Base-by-base conservation (phyloP, 169 alveolate genomes). In the Cystoisospora suis region DNA sequence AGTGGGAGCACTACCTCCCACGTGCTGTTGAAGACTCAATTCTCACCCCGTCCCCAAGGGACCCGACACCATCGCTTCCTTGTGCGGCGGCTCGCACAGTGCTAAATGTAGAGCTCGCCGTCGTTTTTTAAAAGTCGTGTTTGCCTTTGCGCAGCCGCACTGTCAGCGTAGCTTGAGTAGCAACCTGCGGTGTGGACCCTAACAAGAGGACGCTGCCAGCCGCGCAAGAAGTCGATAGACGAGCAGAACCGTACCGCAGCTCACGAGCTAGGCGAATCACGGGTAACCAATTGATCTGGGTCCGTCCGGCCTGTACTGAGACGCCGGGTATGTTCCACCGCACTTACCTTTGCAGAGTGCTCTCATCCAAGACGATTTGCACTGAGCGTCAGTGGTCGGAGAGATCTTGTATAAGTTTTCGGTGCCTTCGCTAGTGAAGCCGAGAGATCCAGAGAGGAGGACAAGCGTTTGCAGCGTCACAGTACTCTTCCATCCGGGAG, bases 261-360 rank as follows among this genome's bases (percentile, higher is more conserved):
- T 58, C 72, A 4, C 3, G 72, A 58, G 40, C 29, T 9, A 29
- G 61, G 29, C 15, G 29, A 58, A 29, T 58, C 40, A 9, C 72
- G 29, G 40, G 15, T 1, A 27, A 34, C 72, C 29, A 9, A 53
- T 9, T 12, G 20, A 53, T 20, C 20, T 36, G 15, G 40, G 2
- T 29, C 29, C 29, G 72, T 36, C 12, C 29, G 72, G 29, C 40
- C 72, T 58, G 72, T 27, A 58, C n/a, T 12, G 9, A 9, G 20
- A 34, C 72, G 23, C n/a, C 77, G 7, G n/a, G 77, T 1, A 20
- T 1, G 38, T 65, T 4, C 77, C 3, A 44, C n/a, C n/a, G n/a
- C n/a, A n/a, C 77, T 5, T 65, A 65, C 77, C 36, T 23, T 65
- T 65, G 77, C 77, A 65, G 36, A 65, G 77, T 36, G 34, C 77